A percentile compares a stretch with the other conserved stretches of the same genome.
Conservation (phyloP, 768 basidiomycete genomes). For the Cantharellus anzutake region DNA sequence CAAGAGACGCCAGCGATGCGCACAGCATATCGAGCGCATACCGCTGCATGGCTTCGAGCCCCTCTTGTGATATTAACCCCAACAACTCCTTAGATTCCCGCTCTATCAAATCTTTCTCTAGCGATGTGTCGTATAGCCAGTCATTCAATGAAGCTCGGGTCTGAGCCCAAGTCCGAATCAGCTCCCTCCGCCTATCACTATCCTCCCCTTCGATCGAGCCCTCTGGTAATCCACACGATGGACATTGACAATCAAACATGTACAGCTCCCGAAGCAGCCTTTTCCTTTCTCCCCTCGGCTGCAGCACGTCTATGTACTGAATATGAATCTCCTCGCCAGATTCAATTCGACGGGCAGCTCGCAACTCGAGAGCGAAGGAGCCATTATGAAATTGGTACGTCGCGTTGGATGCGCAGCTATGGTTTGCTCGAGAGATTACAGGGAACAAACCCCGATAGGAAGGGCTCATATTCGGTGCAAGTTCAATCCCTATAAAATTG, state of each 20-base stretch:
- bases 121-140: background rate
- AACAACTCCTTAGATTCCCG: background rate
- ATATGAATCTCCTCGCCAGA: background rate
- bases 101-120: background rate
- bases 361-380: background rate
- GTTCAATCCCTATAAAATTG: background rate
- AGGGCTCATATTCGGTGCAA: background rate
- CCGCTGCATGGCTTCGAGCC: background rate
- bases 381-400: background rate
- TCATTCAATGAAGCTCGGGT: background rate
- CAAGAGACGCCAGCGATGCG: background rate
- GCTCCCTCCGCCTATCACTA: background rate
- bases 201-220: background rate
- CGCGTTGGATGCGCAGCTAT: background rate
- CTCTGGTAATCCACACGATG: background rate
- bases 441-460: background rate
- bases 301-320: background rate
- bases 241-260: background rate
- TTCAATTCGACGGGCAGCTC: background rate
- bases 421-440: background rate
- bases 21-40: background rate
- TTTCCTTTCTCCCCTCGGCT: background rate
- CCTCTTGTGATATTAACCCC: background rate
- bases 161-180: background rate
- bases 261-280: background rate